Evolutionary conservation across 1,284 basidiomycete genomes (phyloP), one percentile per base, ranked within the genome.

Genomic region (Sphagnurus paluster): DNA sequence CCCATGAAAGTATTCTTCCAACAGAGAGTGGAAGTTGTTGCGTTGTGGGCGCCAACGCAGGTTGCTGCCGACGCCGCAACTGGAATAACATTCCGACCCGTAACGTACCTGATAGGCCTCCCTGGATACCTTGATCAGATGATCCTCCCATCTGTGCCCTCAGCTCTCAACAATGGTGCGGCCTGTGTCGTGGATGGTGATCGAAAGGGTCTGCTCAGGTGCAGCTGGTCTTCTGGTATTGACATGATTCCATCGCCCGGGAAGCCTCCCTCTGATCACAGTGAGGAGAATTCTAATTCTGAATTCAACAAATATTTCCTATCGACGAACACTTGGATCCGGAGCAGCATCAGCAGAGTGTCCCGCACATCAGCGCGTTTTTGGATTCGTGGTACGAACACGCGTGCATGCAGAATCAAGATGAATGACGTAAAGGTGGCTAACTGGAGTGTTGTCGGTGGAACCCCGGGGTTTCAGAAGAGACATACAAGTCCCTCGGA

Each of bases 1-100:
- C 85, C 86, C 0, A 66, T 89, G 54, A 89, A 87, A 52, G 64
- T 88, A 0, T 86, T 72, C 62, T 90, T 87, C 70, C 71, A 74
- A 40, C 86, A 89, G 57, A 68, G 59, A 0, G 69, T 87, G 14
- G 63, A 75, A 41, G 63, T 88, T 29, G 56, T 43, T 45, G 58
- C 34, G 44, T 52, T 53, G 29, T 59, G 56, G 48, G 9, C 54
- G 19, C 17, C 10, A 42, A 54, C 42, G 14, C 28, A 34, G 16
- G 30, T 17, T 24, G 4, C 11, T 16, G 24, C 16, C 5, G 44
- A 39, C 1, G 17, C 51, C 14, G 10, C 40, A 24, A 48, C 17
- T 16, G 24, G 20, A 10, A 29, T 44, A 1, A n/a, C 54, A 21
- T 47, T 51, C 11, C 51, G 34, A 30, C 40, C 57, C 7, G 55